Conservation (phyloP, 306 rosid species). For the Prunus davidiana region DNA sequence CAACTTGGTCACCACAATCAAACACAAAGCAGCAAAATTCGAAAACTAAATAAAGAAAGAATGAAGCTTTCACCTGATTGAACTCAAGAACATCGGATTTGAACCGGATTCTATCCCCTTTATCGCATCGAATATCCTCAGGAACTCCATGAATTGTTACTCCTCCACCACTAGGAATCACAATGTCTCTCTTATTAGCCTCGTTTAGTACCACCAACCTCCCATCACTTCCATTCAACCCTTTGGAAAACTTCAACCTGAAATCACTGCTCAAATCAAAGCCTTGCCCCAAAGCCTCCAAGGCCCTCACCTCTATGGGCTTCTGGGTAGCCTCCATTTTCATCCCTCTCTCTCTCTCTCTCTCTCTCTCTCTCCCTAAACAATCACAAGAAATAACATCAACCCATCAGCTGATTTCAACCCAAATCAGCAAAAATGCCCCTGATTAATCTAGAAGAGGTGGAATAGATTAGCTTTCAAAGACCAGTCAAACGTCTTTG, state of each 20-base stretch:
- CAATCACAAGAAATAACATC: not conserved
- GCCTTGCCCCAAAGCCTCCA: slow-evolving; percentile 84
- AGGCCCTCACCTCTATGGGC: slow-evolving; percentile 52
- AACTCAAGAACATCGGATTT: slow-evolving; percentile 88
- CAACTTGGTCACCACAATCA: not conserved
- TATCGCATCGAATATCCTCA: slow-evolving; percentile 77
- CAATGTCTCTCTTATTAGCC: slow-evolving; percentile 59
- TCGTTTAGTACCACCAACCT: slow-evolving; percentile 80
- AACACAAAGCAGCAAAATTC: not conserved
- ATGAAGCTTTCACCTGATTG: slow-evolving; percentile 50
- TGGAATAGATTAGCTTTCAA: not conserved
- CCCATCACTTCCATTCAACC: slow-evolving; percentile 29
- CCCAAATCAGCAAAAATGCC: not conserved
- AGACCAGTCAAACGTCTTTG: not conserved
- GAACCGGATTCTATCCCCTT: slow-evolving; percentile 93
- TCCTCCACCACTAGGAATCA: slow-evolving; percentile 68
- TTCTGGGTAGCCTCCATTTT: slow-evolving; percentile 34
- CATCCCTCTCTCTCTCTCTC: slow-evolving; percentile 3
- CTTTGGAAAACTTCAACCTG: slow-evolving; percentile 74
- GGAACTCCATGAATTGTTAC: slow-evolving; percentile 60
- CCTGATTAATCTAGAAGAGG: not conserved
- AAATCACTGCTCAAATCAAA: slow-evolving; percentile 87
- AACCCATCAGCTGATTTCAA: not conserved
- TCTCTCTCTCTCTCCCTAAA: not conserved
- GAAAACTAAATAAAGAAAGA: not conserved